Evolutionary conservation across 352 stramenopile species (phyloP).

Genomic region (Pythium insidiosum): DNA sequence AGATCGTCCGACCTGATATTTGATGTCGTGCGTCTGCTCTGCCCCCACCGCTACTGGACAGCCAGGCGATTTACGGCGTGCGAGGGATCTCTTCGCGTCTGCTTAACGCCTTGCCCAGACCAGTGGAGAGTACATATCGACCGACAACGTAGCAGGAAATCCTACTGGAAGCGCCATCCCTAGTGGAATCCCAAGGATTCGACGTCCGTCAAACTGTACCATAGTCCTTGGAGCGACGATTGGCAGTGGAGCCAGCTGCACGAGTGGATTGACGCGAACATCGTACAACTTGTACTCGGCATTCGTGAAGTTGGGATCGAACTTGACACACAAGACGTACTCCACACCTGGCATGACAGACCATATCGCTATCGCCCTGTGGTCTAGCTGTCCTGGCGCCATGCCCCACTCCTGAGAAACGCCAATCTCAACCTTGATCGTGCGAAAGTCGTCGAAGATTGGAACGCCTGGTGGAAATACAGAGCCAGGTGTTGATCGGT

Average conservation of each 20-base stretch:
- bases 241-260: constrained; percentile 20
- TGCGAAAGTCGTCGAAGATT: constrained; percentile 25
- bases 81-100: too few species aligned
- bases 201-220: not conserved
- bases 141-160: not conserved
- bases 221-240: constrained; percentile 27
- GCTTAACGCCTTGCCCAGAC: not conserved
- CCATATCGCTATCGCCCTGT: constrained; percentile 26
- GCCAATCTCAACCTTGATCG: constrained; percentile 28
- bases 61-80: too few species aligned
- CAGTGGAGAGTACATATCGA: not conserved
- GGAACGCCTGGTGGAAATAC: constrained; percentile 27
- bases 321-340: constrained; percentile 32
- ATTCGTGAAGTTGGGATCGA: constrained; percentile 23
- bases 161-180: not conserved
- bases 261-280: constrained; percentile 19
- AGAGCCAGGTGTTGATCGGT: constrained; percentile 15
- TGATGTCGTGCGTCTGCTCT: too few species aligned
- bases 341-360: constrained; percentile 27
- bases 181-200: not conserved
- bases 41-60: too few species aligned
- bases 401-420: constrained; percentile 27
- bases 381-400: constrained; percentile 26
- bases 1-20: too few species aligned
- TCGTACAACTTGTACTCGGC: constrained; percentile 35